Percentiles rank a stretch among this genome's conserved stretches.
Conservation (phyloP, 352 stramenopile genomes). For the Phytophthora syringae region DNA sequence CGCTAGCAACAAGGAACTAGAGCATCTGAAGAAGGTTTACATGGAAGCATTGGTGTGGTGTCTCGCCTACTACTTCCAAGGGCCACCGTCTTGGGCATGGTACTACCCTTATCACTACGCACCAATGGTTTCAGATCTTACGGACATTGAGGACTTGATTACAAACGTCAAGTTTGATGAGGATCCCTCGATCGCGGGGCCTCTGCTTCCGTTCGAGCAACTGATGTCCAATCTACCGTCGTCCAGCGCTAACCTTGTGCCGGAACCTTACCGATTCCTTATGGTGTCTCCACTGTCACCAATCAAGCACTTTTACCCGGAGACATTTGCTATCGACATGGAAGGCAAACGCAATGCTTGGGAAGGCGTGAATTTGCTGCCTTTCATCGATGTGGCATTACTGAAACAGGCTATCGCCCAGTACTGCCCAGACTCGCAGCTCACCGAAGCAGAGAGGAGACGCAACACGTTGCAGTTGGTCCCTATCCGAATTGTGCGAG, state of each 20-base stretch:
- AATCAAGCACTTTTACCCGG: constrained; percentile 96
- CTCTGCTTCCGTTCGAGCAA: constrained; percentile 97
- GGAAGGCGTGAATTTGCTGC: constrained; percentile 99
- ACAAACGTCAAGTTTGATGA: constrained; percentile 86
- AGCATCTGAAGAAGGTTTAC: constrained; percentile 77
- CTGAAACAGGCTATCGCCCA: constrained; percentile 93
- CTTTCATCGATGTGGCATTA: constrained; percentile 97
- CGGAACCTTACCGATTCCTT: constrained; percentile 92
- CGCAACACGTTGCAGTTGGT: constrained; percentile 88
- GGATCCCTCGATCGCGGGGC: constrained; percentile 62
- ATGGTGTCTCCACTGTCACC: constrained; percentile 96
- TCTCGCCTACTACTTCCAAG: constrained; percentile 89
- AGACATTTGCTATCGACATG: constrained; percentile 86
- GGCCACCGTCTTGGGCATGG: constrained; percentile 97
- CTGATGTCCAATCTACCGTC: constrained; percentile 97
- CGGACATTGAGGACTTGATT: constrained; percentile 81
- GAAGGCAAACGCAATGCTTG: constrained; percentile 95
- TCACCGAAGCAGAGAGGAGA: constrained; percentile 90
- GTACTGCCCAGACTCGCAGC: constrained; percentile 89
- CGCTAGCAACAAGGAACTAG: constrained; percentile 57
- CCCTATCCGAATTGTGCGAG: constrained; percentile 88
- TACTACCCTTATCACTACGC: constrained; percentile 99
- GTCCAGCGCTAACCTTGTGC: constrained; percentile 95
- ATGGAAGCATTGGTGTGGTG: constrained; percentile 85
- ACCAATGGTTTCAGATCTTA: constrained; percentile 98